phyloP scores from a whole-genome alignment of 441 rosid genomes.

The Hypseocharis bilobata region DNA sequence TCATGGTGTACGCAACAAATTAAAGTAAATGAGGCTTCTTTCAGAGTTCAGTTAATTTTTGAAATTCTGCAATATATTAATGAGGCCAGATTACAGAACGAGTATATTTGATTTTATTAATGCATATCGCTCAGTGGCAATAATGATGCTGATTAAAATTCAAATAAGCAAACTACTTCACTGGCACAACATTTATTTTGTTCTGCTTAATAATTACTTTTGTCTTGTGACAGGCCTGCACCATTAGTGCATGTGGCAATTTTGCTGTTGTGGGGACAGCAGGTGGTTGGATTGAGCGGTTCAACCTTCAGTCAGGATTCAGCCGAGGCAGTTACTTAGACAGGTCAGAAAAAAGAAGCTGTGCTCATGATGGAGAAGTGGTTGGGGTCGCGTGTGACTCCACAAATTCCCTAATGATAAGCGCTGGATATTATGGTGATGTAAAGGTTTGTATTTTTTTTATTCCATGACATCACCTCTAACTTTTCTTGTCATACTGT shows the following conservation, averaged over 20 bases:
- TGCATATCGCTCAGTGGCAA: no score
- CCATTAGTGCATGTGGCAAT: slow-evolving; percentile 94
- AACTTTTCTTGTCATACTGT: background rate
- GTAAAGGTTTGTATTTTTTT: slow-evolving; percentile 46
- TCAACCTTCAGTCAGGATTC: slow-evolving; percentile 92
- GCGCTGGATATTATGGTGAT: slow-evolving; percentile 87
- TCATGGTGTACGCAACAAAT: no score
- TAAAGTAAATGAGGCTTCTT: no score
- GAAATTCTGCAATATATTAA: no score
- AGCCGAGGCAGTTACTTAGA: slow-evolving; percentile 81
- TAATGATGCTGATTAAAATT: no score
- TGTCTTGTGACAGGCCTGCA: slow-evolving; percentile 50
- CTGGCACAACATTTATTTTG: no score
- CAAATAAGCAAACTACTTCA: no score
- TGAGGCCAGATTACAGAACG: no score
- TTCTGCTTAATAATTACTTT: slow-evolving; percentile 13
- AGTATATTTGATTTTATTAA: no score
- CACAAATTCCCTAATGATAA: slow-evolving; percentile 80
- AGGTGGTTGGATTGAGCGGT: slow-evolving; percentile 90
- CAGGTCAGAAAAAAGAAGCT: slow-evolving; percentile 37
- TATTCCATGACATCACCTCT: background rate
- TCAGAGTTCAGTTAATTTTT: no score
- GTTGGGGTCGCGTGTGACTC: slow-evolving; percentile 93
- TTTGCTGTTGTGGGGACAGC: slow-evolving; percentile 86
- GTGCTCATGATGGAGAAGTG: slow-evolving; percentile 74